Evolutionary conservation across 208 protist genomes (phyloP).

Genomic region (Leishmania braziliensis): DNA sequence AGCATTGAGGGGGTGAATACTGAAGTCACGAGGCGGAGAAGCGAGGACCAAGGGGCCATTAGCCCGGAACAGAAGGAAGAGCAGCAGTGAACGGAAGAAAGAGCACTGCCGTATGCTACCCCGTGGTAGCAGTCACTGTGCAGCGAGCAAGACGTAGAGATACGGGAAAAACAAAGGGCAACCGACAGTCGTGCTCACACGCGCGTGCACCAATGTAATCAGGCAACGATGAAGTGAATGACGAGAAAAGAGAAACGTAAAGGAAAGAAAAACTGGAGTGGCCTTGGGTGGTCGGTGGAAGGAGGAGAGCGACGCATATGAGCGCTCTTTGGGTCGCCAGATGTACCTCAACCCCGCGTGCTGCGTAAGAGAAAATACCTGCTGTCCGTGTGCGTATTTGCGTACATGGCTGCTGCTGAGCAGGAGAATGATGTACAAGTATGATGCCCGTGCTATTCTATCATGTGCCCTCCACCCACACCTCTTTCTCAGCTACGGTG

Average conservation of each 20-base stretch:
- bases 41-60: neutral
- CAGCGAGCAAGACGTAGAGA: neutral
- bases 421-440: neutral
- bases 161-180: neutral
- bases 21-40: neutral
- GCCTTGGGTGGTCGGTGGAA: neutral
- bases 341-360: neutral
- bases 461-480: neutral
- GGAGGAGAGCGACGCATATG: neutral
- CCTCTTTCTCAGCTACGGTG: neutral
- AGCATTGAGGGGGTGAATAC: neutral
- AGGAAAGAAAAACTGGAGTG: neutral
- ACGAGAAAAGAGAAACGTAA: neutral
- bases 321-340: neutral
- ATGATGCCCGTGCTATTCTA: conserved; percentile 5
- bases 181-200: neutral
- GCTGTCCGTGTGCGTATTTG: neutral
- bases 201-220: neutral
- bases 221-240: neutral
- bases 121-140: neutral
- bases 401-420: neutral
- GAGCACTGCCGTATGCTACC: neutral
- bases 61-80: neutral
- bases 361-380: conserved; percentile 1
- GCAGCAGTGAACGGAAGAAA: neutral